Evolutionary conservation across 1,139 yeast genomes (phyloP).

Genomic region (Kurtzmaniella natalensis): DNA sequence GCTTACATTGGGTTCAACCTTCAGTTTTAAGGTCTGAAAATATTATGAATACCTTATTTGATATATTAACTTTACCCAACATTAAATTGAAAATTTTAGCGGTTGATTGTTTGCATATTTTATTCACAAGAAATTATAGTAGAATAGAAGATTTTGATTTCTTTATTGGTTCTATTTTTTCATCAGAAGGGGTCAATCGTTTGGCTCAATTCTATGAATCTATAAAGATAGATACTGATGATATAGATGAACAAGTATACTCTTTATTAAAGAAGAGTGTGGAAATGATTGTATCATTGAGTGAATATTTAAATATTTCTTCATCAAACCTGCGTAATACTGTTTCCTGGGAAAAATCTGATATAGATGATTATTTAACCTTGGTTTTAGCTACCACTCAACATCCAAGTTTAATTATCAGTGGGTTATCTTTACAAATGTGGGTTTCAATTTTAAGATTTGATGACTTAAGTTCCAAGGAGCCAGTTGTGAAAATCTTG

Average conservation of each 20-base stretch:
- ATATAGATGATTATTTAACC: conserved; percentile 59
- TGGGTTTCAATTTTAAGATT: conserved; percentile 90
- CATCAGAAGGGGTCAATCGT: conserved; percentile 64
- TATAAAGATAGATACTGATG: conserved; percentile 63
- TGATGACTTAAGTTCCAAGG: conserved; percentile 60
- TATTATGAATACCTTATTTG: conserved; percentile 58
- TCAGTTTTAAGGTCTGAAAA: conserved; percentile 64
- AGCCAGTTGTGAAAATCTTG: conserved; percentile 47
- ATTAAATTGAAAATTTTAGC: conserved; percentile 76
- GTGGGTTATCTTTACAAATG: conserved; percentile 86
- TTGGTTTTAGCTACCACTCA: conserved; percentile 76
- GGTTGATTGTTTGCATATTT: conserved; percentile 83
- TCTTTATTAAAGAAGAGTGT: conserved; percentile 83
- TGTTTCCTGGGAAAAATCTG: conserved; percentile 48
- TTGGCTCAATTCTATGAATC: conserved; percentile 62
- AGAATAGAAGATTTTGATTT: conserved; percentile 70
- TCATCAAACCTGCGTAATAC: conserved; percentile 28
- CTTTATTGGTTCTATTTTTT: conserved; percentile 76
- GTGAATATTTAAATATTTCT: conserved; percentile 62
- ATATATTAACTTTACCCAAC: conserved; percentile 56
- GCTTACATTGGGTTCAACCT: conserved; percentile 89
- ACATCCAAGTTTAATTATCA: conserved; percentile 83
- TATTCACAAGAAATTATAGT: conserved; percentile 77
- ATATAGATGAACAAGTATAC: conserved; percentile 74
- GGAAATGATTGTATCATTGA: conserved; percentile 87